A percentile compares a stretch with the other conserved stretches of the same genome.
These are phyloP conservation scores for Schizophyllum commune DNA, from an alignment of 1,284 basidiomycete species.

Conservation along the genomic window DNA sequence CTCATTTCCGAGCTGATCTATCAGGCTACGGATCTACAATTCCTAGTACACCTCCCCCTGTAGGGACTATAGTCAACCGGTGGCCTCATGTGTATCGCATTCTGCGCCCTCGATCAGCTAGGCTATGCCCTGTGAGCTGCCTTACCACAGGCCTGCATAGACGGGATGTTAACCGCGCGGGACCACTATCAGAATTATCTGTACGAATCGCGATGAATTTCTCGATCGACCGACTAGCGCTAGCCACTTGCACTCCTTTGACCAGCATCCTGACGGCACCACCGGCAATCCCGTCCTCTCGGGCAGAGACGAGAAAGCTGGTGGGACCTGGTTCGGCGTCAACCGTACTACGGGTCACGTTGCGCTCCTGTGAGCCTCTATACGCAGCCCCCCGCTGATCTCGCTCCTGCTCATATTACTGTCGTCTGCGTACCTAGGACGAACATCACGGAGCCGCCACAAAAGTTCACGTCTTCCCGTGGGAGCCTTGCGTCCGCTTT, in stretches of 20 bases:
- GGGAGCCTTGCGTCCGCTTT: constrained; percentile 62
- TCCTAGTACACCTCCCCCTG: background rate
- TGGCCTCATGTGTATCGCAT: constrained; percentile 59
- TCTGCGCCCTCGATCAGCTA: constrained; percentile 68
- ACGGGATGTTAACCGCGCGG: background rate
- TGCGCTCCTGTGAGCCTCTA: constrained; percentile 55
- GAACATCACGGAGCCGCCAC: constrained; percentile 65
- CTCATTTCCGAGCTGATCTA: background rate
- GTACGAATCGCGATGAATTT: constrained; percentile 70
- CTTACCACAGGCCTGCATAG: constrained; percentile 1
- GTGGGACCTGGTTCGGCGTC: constrained; percentile 76
- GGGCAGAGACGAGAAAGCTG: constrained; percentile 61
- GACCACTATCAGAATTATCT: constrained; percentile 47
- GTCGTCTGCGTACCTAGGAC: constrained; percentile 38
- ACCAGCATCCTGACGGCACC: constrained; percentile 9
- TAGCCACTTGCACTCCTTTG: constrained; percentile 57
- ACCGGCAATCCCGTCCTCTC: constrained; percentile 34
- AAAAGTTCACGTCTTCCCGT: constrained; percentile 46
- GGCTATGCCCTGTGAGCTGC: constrained; percentile 66
- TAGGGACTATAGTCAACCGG: background rate
- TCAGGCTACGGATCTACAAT: background rate
- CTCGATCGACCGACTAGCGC: constrained; percentile 56
- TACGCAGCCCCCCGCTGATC: constrained; percentile 4
- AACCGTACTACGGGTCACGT: constrained; percentile 48
- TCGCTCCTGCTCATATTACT: constrained; percentile 2